Evolutionary conservation across 768 basidiomycete genomes (phyloP).

Genomic region (Jaapia argillacea): DNA sequence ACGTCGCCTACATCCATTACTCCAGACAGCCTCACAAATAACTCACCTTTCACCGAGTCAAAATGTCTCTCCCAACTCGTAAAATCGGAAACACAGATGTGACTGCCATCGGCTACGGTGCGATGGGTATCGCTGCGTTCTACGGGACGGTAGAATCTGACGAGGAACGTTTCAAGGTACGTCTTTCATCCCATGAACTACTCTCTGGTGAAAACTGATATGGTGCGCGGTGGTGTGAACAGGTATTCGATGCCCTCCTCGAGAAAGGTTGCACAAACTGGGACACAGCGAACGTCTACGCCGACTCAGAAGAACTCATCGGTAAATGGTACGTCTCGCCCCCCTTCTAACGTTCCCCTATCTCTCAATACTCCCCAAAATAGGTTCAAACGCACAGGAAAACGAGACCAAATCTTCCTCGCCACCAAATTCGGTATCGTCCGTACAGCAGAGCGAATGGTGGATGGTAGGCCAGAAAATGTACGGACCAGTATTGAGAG

Average conservation of each 20-base stretch:
- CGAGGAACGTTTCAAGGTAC: constrained; percentile 1
- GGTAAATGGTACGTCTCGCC: constrained; percentile 1
- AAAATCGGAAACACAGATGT: too few relatives aligned
- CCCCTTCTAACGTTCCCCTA: not conserved
- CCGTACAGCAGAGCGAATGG: not conserved
- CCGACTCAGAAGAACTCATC: constrained; percentile 1
- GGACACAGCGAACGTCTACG: constrained; percentile 3
- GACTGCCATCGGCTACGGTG: too few relatives aligned
- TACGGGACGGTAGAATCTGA: constrained; percentile 6
- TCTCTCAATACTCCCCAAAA: not conserved
- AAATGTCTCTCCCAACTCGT: too few relatives aligned
- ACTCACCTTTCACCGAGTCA: too few relatives aligned
- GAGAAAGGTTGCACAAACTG: constrained; percentile 1
- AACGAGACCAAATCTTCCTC: constrained; percentile 10
- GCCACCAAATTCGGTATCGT: constrained; percentile 16
- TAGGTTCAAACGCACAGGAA: constrained; percentile 3
- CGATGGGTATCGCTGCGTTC: constrained; percentile 9
- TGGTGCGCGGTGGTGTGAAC: not conserved
- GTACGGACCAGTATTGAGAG: not conserved
- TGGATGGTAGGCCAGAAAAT: not conserved
- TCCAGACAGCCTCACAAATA: too few relatives aligned
- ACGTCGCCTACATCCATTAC: too few relatives aligned
- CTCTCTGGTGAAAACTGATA: not conserved
- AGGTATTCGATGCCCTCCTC: not conserved
- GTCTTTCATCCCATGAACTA: not conserved